Evolutionary conservation across 257 asterid genomes (phyloP), one percentile per base, ranked within the genome.

Genomic region (Eucommia ulmoides): DNA sequence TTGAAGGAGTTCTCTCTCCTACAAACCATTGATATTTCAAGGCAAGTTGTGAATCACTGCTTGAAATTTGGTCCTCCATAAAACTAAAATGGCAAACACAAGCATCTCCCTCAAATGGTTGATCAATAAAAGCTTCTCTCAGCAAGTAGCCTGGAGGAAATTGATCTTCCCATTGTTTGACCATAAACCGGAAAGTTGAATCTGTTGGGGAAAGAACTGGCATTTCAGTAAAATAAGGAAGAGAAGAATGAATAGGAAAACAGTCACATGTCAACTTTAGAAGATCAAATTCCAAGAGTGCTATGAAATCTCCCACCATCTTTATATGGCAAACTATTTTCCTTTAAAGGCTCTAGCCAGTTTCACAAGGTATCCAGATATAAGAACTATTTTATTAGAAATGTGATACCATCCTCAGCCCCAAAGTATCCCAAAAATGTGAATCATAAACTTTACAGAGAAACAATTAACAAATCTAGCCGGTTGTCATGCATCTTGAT

Each of bases 111-210:
- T 74, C 94, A 71, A 78, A 86, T 50, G 98, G 98, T 54, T 58
- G 75, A 68, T 83, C 94, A 10, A 79, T 68, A 22, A 52, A 74
- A 58, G 96, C 93, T 58, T 71, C 80, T 53, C 70, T 72, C 58
- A 91, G 83, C 58, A 74, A 49, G 71, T 74, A 85, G 51, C 98
- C 94, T 45, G 87, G 58, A 57, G 96, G 98, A 63, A 91, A 80
- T 53, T 80, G 78, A 55, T 76, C 87, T 78, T 83, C 86, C 98
- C 98, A 91, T 73, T 78, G 96, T 58, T 91, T 88, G n/a, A 91
- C 74, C 71, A 91, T 63, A 77, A 91, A 91, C 65, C 65, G 72
- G 58, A 80, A 91, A 9, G 96, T 85, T 50, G 98, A 91, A 68
- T 85, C 98, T 91, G 94, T 56, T 20, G 59, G 65, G 59, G 54